These are phyloP conservation scores for Ascochyta fabae DNA, from an alignment of 2,329 filamentous ascomycete species.

Conservation along the genomic window DNA sequence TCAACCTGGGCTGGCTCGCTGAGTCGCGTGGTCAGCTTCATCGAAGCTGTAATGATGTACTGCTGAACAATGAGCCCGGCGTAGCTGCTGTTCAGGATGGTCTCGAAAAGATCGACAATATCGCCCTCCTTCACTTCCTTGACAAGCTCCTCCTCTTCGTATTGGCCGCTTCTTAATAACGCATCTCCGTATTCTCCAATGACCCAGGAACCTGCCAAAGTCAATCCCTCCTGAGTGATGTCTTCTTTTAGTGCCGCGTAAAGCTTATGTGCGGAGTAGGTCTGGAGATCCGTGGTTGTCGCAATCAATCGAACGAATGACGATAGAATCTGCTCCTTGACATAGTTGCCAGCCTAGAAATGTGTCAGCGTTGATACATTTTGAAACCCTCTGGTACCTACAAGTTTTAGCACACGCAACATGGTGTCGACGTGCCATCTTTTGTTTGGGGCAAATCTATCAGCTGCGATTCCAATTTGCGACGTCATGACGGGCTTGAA, in stretches of 20 bases:
- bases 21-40: slow-evolving; percentile 92
- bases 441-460: slow-evolving; percentile 95
- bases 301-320: slow-evolving; percentile 96
- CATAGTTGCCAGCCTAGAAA: slow-evolving; percentile 80
- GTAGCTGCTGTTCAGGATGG: slow-evolving; percentile 93
- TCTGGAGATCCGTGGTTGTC: slow-evolving; percentile 91
- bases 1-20: slow-evolving; percentile 85
- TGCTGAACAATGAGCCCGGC: slow-evolving; percentile 89
- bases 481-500: slow-evolving; percentile 99
- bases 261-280: slow-evolving; percentile 94
- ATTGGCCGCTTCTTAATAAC: slow-evolving; percentile 85
- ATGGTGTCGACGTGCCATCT: slow-evolving; percentile 99
- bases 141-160: slow-evolving; percentile 92
- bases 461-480: slow-evolving; percentile 95
- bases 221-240: slow-evolving; percentile 95
- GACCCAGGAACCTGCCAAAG: slow-evolving; percentile 92
- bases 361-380: neutral
- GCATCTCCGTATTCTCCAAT: slow-evolving; percentile 96
- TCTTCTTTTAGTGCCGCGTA: slow-evolving; percentile 92
- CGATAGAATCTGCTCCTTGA: slow-evolving; percentile 96
- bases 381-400: slow-evolving; percentile 21
- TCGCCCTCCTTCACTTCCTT: slow-evolving; percentile 84
- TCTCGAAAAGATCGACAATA: slow-evolving; percentile 88
- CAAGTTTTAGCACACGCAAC: slow-evolving; percentile 85
- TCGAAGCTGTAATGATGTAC: slow-evolving; percentile 92